phyloP scores from a whole-genome alignment of 139 green algal genomes.

The Mesotaenium endlicherianum region DNA sequence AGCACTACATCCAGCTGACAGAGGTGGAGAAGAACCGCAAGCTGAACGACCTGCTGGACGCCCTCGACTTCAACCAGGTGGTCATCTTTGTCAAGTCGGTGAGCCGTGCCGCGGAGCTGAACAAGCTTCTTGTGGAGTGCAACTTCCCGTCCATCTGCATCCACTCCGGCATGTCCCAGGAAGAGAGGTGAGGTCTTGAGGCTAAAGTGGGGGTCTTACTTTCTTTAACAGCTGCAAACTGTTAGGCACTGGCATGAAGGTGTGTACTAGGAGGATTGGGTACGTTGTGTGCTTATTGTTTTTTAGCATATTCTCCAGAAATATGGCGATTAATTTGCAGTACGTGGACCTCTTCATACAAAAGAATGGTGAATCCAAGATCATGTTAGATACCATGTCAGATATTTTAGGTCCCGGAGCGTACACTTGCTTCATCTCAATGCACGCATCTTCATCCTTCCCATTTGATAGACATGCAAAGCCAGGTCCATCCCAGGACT shows the following conservation, averaged over 20 bases:
- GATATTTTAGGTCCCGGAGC: too few species aligned
- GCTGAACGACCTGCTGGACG: constrained; percentile 97
- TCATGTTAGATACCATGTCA: too few species aligned
- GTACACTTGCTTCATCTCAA: too few species aligned
- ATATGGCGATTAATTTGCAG: background rate
- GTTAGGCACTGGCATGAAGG: too few species aligned
- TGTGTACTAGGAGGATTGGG: too few species aligned
- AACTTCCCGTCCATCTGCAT: constrained; percentile 98
- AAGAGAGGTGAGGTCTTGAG: constrained; percentile 66
- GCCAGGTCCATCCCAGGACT: too few species aligned
- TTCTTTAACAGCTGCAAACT: too few species aligned
- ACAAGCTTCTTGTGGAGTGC: constrained; percentile 92
- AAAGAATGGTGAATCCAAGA: too few species aligned
- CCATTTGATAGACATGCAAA: too few species aligned
- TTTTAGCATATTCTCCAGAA: background rate
- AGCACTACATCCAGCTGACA: constrained; percentile 96
- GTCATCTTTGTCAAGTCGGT: constrained; percentile 67
- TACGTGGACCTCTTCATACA: too few species aligned
- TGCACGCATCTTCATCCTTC: too few species aligned
- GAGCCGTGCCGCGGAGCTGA: constrained; percentile 70
- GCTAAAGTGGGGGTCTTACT: too few species aligned
- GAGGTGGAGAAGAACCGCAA: constrained; percentile 98
- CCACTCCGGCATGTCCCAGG: constrained; percentile 80
- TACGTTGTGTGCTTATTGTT: background rate
- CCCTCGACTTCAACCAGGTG: constrained; percentile 99